Conservation (phyloP, 768 basidiomycete genomes). For the Thelephora ganbajun region DNA sequence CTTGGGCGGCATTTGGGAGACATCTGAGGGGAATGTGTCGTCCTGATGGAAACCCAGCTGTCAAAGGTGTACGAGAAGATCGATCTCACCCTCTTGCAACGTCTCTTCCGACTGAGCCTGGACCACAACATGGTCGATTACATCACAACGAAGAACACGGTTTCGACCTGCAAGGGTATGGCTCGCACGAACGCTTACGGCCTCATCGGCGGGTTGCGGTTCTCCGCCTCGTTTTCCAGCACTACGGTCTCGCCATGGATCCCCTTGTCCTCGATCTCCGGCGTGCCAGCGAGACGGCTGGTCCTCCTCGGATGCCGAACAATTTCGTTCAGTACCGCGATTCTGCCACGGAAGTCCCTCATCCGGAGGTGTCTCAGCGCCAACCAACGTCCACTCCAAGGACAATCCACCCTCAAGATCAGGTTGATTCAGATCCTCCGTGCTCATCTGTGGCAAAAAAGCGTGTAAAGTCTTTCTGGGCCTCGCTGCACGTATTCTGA, state of each 20-base stretch:
- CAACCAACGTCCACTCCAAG: no score
- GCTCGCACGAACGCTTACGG: conserved; percentile 96
- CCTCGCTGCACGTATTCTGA: conserved; percentile 9
- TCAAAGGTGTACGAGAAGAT: no score
- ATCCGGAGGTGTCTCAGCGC: no score
- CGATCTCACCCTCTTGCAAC: no score
- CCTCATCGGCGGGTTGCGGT: conserved; percentile 93
- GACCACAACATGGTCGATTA: conserved; percentile 99
- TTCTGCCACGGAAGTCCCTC: conserved; percentile 85
- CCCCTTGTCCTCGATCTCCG: conserved; percentile 90
- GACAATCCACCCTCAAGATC: no score
- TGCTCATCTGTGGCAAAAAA: conserved; percentile 99
- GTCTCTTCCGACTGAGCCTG: conserved; percentile 84
- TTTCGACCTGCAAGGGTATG: conserved; percentile 43
- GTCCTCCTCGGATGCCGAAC: conserved; percentile 93
- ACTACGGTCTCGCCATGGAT: conserved; percentile 92
- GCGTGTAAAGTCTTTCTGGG: conserved; percentile 33
- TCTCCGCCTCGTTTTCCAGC: conserved; percentile 99
- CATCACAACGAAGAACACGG: conserved; percentile 95
- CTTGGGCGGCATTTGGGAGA: conserved; percentile 96
- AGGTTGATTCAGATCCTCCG: no score
- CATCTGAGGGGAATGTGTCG: conserved; percentile 95
- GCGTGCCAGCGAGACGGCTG: no score
- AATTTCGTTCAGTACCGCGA: conserved; percentile 97
- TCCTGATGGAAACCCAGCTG: no score